Evolutionary conservation across 2,329 filamentous ascomycete genomes (phyloP), one percentile per base, ranked within the genome.

Genomic region (Microdochium paspali): DNA sequence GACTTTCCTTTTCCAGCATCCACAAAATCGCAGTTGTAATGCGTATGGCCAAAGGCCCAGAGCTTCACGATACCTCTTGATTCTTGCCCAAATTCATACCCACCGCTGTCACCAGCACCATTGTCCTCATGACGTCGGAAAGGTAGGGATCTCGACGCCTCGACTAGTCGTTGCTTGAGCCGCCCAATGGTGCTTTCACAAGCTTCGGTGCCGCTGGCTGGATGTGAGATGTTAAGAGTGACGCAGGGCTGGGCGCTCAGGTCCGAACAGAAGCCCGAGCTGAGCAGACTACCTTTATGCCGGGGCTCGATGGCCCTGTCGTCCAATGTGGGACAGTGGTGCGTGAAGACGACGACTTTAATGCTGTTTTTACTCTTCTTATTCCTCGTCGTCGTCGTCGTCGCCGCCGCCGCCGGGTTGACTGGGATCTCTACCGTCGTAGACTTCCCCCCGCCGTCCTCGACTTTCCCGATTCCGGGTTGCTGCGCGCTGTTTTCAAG

Each of bases 11-110:
- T 54, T 5, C 53, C 46, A 13, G 58, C 56, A 3, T 64, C 60
- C 4, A 48, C 24, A 48, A 66, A 69, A 32, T 68, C 63, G 53
- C 69, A 72, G 48, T 70, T 72, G 52, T 61, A 72, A 51, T 74
- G 70, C 10, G 71, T 75, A 50, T 76, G 71, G 0, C 72, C 71
- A 57, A 74, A 75, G 0, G 63, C 71, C 72, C 70, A 76, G 0
- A 70, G 25, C 53, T 59, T 66, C 10, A 35, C 31, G 31, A 35
- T 18, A 5, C 31, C 31, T 35, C 15, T 35, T n/a, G n/a, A n/a
- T n/a, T n/a, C n/a, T n/a, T n/a, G n/a, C n/a, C n/a, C n/a, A n/a
- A n/a, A n/a, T n/a, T n/a, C n/a, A n/a, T n/a, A n/a, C n/a, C n/a
- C n/a, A n/a, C n/a, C n/a, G n/a, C n/a, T n/a, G n/a, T n/a, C n/a